phyloP scores from a whole-genome alignment of 2,329 filamentous ascomycete species.

The Colletotrichum ledebouriae region DNA sequence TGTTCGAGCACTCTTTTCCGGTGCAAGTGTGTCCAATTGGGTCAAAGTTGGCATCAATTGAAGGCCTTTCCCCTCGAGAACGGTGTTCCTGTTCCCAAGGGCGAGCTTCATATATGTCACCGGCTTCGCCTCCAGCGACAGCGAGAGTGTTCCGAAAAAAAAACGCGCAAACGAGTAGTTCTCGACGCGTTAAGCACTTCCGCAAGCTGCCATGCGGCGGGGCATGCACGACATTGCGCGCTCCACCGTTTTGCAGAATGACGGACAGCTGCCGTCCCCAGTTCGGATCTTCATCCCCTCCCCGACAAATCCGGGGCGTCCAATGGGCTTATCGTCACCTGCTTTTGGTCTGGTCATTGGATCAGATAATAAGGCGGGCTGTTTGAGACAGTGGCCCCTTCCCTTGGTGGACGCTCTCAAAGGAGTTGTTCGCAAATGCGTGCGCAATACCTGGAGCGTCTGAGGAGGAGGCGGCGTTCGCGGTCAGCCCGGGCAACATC shows the following conservation, averaged over 20 bases:
- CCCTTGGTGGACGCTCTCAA: neutral
- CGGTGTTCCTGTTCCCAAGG: neutral
- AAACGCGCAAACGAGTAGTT: conserved; percentile 9
- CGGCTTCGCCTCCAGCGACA: neutral
- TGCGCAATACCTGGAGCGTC: neutral
- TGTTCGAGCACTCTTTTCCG: neutral
- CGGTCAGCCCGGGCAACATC: neutral
- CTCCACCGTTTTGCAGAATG: conserved; percentile 29
- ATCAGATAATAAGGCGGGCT: conserved; percentile 20
- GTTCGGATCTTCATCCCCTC: conserved; percentile 23
- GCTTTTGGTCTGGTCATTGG: conserved; percentile 17
- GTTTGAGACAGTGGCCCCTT: neutral
- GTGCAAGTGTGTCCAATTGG: neutral
- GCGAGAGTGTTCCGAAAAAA: neutral
- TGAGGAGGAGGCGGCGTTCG: neutral
- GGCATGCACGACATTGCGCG: conserved; percentile 36
- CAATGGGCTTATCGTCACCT: conserved; percentile 9
- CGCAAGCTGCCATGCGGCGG: neutral
- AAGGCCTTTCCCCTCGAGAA: neutral
- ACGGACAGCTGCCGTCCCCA: conserved; percentile 31
- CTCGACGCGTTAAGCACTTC: neutral
- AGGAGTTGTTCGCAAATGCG: conserved; percentile 31
- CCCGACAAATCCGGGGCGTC: conserved; percentile 10
- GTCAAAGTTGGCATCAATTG: conserved; percentile 9
- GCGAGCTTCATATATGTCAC: neutral